Base-by-base conservation (phyloP, 176 grass and related monocot genomes). In the Musa itinerans region DNA sequence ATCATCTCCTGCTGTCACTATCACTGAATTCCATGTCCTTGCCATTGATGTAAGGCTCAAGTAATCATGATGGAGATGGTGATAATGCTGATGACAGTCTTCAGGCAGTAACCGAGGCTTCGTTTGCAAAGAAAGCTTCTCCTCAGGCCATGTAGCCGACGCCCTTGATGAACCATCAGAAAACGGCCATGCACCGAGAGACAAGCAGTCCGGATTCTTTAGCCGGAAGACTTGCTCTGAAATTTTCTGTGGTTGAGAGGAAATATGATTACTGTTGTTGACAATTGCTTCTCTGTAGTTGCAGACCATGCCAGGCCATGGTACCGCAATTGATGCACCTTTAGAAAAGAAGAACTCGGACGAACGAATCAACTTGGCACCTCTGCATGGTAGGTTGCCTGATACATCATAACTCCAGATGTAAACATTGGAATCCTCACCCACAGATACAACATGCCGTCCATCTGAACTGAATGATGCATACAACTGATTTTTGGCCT, bases 61-160 rank as follows among this genome's bases (percentile, higher is more conserved):
- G 58, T 59, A 83, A 24, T 83, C 58, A 21, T 19, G 15, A 48
- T 82, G 77, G 57, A 85, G 82, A 65, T 73, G 76, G 2, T 57
- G 52, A 6, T 53, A 53, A 1, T 76, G 57, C 26, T 23, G 50
- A 17, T 62, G 48, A 11, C 11, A 76, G 62, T 65, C 49, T 2
- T 63, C 78, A 4, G 70, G 3, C 50, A 52, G 34, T 11, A 34
- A 25, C 2, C 63, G 79, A n/a, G 12, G 19, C 13, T 73, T 11
- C 9, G 29, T 16, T 17, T 43, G 34, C 3, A 80, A 78, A 68
- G 78, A 77, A 49, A 99, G 85, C 12, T 94, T 91, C 79, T 99
- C 95, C 74, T 94, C 95, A 1, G 95, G 95, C 90, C 95, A 99
- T 17, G 90, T 99, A 9, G 81, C 59, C 0, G 86, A 80, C 7